These are phyloP conservation scores for Agrocybe praecox DNA, from an alignment of 768 basidiomycete genomes.

Conservation along the genomic window DNA sequence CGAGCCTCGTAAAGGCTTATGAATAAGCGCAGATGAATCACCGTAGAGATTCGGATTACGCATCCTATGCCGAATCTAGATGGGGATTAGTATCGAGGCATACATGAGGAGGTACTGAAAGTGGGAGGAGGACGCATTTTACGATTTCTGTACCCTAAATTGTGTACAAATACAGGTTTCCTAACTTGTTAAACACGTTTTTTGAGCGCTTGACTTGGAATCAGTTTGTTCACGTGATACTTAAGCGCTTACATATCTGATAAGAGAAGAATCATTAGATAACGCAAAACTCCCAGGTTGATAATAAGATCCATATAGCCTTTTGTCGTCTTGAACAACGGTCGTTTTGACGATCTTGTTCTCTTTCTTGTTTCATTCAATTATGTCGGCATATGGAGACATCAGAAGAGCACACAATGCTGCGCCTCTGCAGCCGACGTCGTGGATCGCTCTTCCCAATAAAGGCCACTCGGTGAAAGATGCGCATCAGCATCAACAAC, in stretches of 20 bases:
- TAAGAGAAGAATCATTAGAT: constrained; percentile 1
- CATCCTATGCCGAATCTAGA: background rate
- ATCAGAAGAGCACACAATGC: constrained; percentile 38
- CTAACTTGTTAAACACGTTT: too few relatives aligned
- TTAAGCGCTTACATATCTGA: constrained; percentile 5
- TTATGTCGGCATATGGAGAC: constrained; percentile 77
- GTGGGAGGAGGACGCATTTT: too few relatives aligned
- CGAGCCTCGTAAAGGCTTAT: background rate
- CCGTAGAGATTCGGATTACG: background rate
- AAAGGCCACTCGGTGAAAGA: constrained; percentile 10
- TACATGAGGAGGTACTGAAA: too few relatives aligned
- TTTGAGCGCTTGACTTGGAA: constrained; percentile 1
- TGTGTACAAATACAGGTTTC: background rate
- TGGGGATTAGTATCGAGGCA: background rate
- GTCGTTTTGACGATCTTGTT: constrained; percentile 5
- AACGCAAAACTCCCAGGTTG: background rate
- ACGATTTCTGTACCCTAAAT: background rate
- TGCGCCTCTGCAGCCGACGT: constrained; percentile 44
- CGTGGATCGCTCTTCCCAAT: constrained; percentile 41
- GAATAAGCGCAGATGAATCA: background rate
- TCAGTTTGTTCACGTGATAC: background rate
- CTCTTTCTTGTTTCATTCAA: background rate
- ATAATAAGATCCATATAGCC: background rate
- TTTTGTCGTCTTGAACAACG: background rate
- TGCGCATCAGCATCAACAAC: background rate